Evolutionary conservation across 2,329 filamentous ascomycete species (phyloP).

Genomic region (Nothophoma quercina): DNA sequence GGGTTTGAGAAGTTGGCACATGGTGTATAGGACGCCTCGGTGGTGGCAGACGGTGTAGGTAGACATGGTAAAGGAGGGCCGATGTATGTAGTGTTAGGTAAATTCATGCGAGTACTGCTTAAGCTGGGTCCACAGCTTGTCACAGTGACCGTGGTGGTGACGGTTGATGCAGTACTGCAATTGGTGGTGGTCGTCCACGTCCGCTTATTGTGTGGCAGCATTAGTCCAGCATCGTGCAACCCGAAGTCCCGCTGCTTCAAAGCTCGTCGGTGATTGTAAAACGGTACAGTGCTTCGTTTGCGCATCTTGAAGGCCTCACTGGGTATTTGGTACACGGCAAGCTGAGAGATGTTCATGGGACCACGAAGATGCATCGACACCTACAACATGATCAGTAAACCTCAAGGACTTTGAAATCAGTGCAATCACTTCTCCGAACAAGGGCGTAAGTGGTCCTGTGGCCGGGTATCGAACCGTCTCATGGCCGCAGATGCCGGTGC

Average conservation of each 20-base stretch:
- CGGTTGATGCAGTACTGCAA: conserved; percentile 13
- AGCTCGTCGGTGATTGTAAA: conserved; percentile 25
- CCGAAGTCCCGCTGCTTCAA: conserved; percentile 9
- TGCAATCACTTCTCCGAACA: conserved; percentile 70
- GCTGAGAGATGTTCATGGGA: conserved; percentile 69
- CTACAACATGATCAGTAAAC: conserved; percentile 54
- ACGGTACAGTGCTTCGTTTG: conserved; percentile 27
- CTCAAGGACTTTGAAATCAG: not conserved
- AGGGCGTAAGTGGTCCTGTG: conserved; percentile 68
- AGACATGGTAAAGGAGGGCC: conserved; percentile 19
- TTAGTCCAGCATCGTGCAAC: not conserved
- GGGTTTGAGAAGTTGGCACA: not conserved
- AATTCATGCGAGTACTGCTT: not conserved
- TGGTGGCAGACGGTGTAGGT: conserved; percentile 1
- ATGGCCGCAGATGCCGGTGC: conserved; percentile 64
- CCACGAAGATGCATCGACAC: conserved; percentile 77
- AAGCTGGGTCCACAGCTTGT: conserved; percentile 12
- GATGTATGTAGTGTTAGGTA: conserved; percentile 11
- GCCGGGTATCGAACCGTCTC: conserved; percentile 64
- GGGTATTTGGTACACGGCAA: conserved; percentile 71
- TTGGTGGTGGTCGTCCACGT: conserved; percentile 13
- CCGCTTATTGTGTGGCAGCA: not conserved
- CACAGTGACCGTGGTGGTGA: conserved; percentile 22
- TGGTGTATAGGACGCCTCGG: not conserved
- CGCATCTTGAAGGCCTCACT: conserved; percentile 23